A percentile compares a stretch with the other conserved stretches of the same genome.
phyloP scores from a whole-genome alignment of 768 basidiomycete species.

The Xerocomellus intermedius region DNA sequence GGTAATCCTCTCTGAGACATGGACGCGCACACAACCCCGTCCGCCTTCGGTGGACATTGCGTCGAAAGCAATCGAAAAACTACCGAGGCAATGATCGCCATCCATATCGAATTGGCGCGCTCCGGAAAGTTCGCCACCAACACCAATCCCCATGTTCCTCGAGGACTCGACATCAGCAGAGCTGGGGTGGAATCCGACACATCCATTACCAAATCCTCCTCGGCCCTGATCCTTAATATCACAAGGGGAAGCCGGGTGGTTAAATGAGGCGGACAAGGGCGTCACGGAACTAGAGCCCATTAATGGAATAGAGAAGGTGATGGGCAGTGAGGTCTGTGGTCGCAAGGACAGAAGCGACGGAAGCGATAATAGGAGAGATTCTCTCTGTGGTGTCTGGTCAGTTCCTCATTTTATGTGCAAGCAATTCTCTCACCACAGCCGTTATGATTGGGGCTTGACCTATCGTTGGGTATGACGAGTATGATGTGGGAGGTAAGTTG shows the following conservation, averaged over 20 bases:
- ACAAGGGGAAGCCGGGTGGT: conserved; percentile 40
- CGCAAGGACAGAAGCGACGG: conserved; percentile 72
- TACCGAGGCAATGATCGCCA: conserved; percentile 42
- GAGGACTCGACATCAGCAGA: conserved; percentile 35
- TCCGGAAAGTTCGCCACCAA: conserved; percentile 34
- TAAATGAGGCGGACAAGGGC: conserved; percentile 43
- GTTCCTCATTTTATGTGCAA: background rate
- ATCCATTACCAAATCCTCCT: conserved; percentile 37
- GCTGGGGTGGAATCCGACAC: conserved; percentile 45
- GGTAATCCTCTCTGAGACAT: conserved; percentile 47
- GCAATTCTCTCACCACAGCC: conserved; percentile 55
- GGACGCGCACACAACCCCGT: conserved; percentile 70
- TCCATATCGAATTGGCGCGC: conserved; percentile 55
- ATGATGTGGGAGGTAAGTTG: conserved; percentile 44
- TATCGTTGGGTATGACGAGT: conserved; percentile 30
- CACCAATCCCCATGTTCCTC: conserved; percentile 25
- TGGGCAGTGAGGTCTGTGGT: conserved; percentile 51
- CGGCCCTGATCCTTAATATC: conserved; percentile 57
- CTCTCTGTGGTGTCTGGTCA: conserved; percentile 32
- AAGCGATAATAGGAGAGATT: conserved; percentile 77
- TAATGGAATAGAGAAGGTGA: conserved; percentile 55
- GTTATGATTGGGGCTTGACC: conserved; percentile 63
- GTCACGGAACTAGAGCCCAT: conserved; percentile 36
- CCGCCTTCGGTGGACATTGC: conserved; percentile 60
- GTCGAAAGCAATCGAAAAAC: conserved; percentile 74